Base-by-base conservation (phyloP, 106 monocot genomes). In the Dioscorea zingiberensis region DNA sequence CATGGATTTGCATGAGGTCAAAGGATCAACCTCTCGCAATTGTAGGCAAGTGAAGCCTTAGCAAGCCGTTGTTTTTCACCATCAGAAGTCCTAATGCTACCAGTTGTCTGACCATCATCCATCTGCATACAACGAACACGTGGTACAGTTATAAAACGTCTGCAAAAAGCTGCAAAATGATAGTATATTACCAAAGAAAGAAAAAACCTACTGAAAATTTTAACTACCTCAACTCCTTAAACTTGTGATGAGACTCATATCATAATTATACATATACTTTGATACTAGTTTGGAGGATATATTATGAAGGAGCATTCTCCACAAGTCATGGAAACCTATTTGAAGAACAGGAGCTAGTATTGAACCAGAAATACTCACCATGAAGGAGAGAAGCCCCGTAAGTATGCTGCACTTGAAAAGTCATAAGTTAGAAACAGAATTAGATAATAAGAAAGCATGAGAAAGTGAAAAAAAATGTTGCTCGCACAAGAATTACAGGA, bases 301-400 rank as follows among this genome's bases (percentile, higher is more conserved):
- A 38, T 38, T 38, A 38, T 38, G 4, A 38, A 38, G 6, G 38
- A 38, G 38, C 38, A 38, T 38, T 38, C 38, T 38, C 38, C 38
- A 38, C 38, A 38, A 38, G 38, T 38, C 38, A 38, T 38, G 38
- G 38, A 38, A 38, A 2, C 1, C 38, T 2, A 38, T 10, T 38
- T 38, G 9, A 38, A 38, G 4, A 6, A 38, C 38, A 38, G 38
- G 38, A 6, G 10, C 10, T 38, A 38, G 38, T 38, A 38, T 38
- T 10, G 26, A 13, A 25, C 29, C 65, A 19, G 47, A 58, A 44
- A 19, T 73, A 78, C 84, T 78, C 55, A 98, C 97, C 97, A 98
- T 98, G 67, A 98, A 98, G 18, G 97, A 98, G 10, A 98, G 76
- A 56, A 98, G 92, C 16, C 97, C 97, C 6, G 88, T 93, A 25